Evolutionary conservation across 495 filamentous ascomycete genomes (phyloP).

Genomic region (Tuber borchii): DNA sequence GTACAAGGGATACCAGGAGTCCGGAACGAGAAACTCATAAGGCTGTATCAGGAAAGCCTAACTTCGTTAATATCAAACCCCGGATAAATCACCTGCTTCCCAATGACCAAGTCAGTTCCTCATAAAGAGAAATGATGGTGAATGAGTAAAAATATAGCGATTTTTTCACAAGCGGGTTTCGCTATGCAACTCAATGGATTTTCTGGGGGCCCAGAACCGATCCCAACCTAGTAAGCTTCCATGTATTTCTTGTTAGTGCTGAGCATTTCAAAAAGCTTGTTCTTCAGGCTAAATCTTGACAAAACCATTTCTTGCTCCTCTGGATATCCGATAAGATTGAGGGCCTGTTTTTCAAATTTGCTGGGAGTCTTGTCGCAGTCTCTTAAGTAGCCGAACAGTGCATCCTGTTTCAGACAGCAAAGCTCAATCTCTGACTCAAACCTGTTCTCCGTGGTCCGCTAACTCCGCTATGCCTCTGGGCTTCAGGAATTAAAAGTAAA

Average conservation of each 20-base stretch:
- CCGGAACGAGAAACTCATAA: too few species aligned
- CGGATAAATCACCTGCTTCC: background rate
- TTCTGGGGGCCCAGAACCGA: constrained; percentile 8
- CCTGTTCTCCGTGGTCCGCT: too few species aligned
- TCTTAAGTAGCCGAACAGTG: background rate
- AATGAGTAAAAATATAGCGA: too few species aligned
- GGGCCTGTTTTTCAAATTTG: background rate
- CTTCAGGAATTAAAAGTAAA: background rate
- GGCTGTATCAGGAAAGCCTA: constrained; percentile 13
- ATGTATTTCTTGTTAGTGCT: background rate
- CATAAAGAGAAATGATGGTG: too few species aligned
- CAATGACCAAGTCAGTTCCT: too few species aligned
- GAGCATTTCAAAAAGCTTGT: too few species aligned
- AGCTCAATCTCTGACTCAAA: background rate
- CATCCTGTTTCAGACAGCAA: too few species aligned
- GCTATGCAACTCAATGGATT: constrained; percentile 8
- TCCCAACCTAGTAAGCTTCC: constrained; percentile 1
- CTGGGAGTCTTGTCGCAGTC: background rate
- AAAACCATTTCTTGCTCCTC: background rate
- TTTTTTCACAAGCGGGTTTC: background rate
- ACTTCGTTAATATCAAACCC: background rate
- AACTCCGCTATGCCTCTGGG: too few species aligned
- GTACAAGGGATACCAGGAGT: too few species aligned
- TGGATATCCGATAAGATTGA: background rate
- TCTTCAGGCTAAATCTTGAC: background rate